Conservation (phyloP, 495 filamentous ascomycete genomes). For the Daldinia loculata region DNA sequence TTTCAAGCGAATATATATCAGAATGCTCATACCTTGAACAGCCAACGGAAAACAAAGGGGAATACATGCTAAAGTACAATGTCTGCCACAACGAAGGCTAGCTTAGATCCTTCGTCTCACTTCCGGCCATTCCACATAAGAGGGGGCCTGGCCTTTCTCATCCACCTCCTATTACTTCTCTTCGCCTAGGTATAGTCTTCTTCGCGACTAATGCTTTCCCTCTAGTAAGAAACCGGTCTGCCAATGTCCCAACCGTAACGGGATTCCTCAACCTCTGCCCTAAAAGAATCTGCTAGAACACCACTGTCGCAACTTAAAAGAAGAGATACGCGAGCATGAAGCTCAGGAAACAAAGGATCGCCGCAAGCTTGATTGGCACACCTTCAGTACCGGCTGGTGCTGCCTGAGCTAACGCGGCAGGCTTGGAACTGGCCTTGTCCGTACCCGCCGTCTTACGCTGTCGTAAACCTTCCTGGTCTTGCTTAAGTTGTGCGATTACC, state of each 20-base stretch:
- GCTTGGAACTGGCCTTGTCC: slow-evolving; percentile 48
- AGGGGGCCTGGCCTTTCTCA: not conserved
- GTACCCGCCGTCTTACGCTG: slow-evolving; percentile 70
- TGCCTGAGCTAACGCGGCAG: slow-evolving; percentile 60
- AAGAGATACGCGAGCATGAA: slow-evolving; percentile 95
- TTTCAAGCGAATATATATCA: slow-evolving; percentile 36
- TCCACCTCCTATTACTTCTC: slow-evolving; percentile 27
- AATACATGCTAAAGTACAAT: slow-evolving; percentile 44
- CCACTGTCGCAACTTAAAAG: slow-evolving; percentile 65
- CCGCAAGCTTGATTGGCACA: slow-evolving; percentile 86
- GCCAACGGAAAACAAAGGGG: slow-evolving; percentile 34
- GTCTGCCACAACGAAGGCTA: slow-evolving; percentile 30
- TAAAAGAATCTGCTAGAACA: slow-evolving; percentile 11
- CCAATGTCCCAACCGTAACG: slow-evolving; percentile 1
- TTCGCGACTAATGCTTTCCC: not conserved
- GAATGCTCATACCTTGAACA: slow-evolving; percentile 29
- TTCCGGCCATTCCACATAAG: slow-evolving; percentile 6
- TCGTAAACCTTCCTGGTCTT: slow-evolving; percentile 72
- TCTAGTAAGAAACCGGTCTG: slow-evolving; percentile 17
- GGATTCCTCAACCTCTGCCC: not conserved
- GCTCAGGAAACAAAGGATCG: slow-evolving; percentile 82
- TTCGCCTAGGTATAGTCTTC: slow-evolving; percentile 14
- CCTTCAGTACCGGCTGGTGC: slow-evolving; percentile 71
- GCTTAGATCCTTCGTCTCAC: slow-evolving; percentile 33
- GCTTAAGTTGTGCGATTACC: slow-evolving; percentile 72